These are phyloP conservation scores for Albizia julibrissin DNA, from an alignment of 306 rosid species.

Conservation along the genomic window DNA sequence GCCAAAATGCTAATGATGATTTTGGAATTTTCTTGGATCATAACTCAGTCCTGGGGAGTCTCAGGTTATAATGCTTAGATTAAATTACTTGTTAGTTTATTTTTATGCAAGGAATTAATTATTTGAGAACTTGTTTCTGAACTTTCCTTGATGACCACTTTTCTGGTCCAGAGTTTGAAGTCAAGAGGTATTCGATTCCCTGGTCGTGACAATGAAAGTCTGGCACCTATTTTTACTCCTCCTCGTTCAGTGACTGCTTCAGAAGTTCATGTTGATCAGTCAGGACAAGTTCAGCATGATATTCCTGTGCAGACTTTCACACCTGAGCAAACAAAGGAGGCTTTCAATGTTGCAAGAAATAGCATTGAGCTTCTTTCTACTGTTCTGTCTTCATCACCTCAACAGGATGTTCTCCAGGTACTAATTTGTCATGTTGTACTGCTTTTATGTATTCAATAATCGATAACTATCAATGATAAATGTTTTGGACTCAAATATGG, in stretches of 20 bases:
- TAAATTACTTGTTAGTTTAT: background rate
- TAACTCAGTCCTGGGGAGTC: background rate
- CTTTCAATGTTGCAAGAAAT: constrained; percentile 92
- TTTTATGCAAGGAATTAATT: background rate
- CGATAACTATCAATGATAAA: background rate
- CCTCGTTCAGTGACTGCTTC: constrained; percentile 62
- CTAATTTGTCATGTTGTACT: background rate
- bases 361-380: constrained; percentile 89
- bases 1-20: background rate
- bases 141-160: constrained; percentile 26
- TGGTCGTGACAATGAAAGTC: constrained; percentile 92
- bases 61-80: background rate
- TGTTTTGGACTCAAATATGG: constrained; percentile 8
- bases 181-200: constrained; percentile 96
- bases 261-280: constrained; percentile 50
- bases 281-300: constrained; percentile 56
- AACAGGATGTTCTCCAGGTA: constrained; percentile 88
- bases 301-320: constrained; percentile 63
- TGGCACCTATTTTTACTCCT: constrained; percentile 97
- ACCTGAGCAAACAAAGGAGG: constrained; percentile 86
- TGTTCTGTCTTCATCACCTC: constrained; percentile 86
- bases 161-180: constrained; percentile 71
- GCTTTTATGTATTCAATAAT: background rate
- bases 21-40: background rate
- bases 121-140: background rate